A percentile compares a stretch with the other conserved stretches of the same genome.
Conservation (phyloP, 345 rosid species). For the Gossypium herbaceum region DNA sequence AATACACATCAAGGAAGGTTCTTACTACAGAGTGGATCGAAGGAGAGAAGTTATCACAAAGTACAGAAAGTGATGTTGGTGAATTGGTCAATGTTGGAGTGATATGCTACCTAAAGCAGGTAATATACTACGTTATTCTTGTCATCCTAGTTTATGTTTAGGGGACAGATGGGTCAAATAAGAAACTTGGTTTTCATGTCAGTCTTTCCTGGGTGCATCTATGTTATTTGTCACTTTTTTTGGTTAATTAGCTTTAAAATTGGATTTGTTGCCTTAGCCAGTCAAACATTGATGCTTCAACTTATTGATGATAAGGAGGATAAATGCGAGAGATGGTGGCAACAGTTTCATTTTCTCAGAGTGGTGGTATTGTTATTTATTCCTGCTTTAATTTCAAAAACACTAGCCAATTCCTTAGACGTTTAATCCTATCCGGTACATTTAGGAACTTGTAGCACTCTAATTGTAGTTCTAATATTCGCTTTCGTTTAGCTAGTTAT, state of each 20-base stretch:
- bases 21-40: slow-evolving; percentile 88
- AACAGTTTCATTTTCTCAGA: not conserved
- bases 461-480: not conserved
- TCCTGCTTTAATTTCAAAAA: not conserved
- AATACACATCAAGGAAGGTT: slow-evolving; percentile 92
- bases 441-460: not conserved
- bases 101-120: slow-evolving; percentile 97
- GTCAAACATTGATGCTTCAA: not conserved
- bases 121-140: slow-evolving; percentile 16
- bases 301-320: not conserved
- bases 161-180: not conserved
- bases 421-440: not conserved
- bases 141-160: not conserved
- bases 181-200: slow-evolving; percentile 2
- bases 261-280: not conserved
- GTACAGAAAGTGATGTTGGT: slow-evolving; percentile 93
- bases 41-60: slow-evolving; percentile 91
- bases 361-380: not conserved
- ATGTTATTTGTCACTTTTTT: not conserved
- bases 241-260: not conserved
- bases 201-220: not conserved
- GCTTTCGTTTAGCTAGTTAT: not conserved
- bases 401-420: not conserved
- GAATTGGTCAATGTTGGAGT: slow-evolving; percentile 95
- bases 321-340: not conserved